A percentile compares a stretch with the other conserved stretches of the same genome.
Conservation (phyloP, 2,329 filamentous ascomycete species). For the Microdochium nivale region DNA sequence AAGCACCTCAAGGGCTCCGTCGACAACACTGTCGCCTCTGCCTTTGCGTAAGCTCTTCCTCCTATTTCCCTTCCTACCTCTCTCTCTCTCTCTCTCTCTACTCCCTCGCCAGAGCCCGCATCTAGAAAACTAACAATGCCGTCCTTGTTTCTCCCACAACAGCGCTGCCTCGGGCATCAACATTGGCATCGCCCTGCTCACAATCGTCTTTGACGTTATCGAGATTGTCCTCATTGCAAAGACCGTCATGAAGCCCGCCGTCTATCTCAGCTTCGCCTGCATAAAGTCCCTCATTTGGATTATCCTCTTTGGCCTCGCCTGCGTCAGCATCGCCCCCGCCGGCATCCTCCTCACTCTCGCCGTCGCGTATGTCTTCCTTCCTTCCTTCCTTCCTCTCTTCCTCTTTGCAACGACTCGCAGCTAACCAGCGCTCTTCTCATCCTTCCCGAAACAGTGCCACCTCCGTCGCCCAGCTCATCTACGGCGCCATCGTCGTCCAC, state of each 20-base stretch:
- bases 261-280: conserved; percentile 13
- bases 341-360: conserved; percentile 6
- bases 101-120: too few relatives aligned
- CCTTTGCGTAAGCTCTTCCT: conserved; percentile 6
- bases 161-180: conserved; percentile 11
- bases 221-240: conserved; percentile 14
- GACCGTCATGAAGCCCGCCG: conserved; percentile 11
- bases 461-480: conserved; percentile 11
- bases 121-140: too few relatives aligned
- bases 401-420: neutral
- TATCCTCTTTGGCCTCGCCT: conserved; percentile 10
- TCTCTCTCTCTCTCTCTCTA: neutral
- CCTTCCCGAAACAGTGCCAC: conserved; percentile 8
- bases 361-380: conserved; percentile 6
- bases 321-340: conserved; percentile 5
- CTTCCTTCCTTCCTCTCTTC: neutral
- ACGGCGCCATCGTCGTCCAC: conserved; percentile 14
- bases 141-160: neutral
- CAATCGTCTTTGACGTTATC: conserved; percentile 12
- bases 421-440: neutral
- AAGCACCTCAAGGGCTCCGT: neutral
- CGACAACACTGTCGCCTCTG: conserved; percentile 1
- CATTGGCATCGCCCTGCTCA: conserved; percentile 10
- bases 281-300: conserved; percentile 13
- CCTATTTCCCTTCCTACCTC: neutral